These are phyloP conservation scores for Annulohypoxylon bovei DNA, from an alignment of 495 filamentous ascomycete genomes.

Conservation along the genomic window DNA sequence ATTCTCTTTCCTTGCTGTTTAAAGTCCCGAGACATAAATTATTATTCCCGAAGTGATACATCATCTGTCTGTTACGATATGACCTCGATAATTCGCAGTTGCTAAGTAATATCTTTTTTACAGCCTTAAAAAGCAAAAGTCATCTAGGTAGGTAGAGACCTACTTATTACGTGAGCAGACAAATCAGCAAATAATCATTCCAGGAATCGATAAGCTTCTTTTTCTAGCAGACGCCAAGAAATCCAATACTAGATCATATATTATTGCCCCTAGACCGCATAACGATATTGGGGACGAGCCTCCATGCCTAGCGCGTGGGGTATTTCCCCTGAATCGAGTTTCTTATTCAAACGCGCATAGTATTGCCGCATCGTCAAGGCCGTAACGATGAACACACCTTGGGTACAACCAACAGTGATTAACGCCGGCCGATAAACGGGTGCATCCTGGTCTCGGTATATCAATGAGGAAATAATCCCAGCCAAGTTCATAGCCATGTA, in stretches of 20 bases:
- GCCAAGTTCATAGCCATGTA: slow-evolving; percentile 34
- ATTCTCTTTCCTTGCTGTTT: too few relatives aligned
- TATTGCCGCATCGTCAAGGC: slow-evolving; percentile 22
- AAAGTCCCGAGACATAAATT: too few relatives aligned
- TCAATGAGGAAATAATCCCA: slow-evolving; percentile 19
- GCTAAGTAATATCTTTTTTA: too few relatives aligned
- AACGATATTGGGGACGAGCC: slow-evolving; percentile 23
- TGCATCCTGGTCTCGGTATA: slow-evolving; percentile 25
- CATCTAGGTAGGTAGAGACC: too few relatives aligned
- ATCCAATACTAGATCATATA: background rate
- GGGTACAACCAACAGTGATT: slow-evolving; percentile 25
- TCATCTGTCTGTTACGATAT: too few relatives aligned
- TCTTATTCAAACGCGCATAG: slow-evolving; percentile 19
- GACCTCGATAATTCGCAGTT: too few relatives aligned
- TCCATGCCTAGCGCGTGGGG: slow-evolving; percentile 9
- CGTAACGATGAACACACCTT: slow-evolving; percentile 17
- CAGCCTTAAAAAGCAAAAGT: too few relatives aligned
- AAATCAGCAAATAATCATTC: too few relatives aligned
- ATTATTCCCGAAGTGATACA: too few relatives aligned
- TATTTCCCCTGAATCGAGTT: slow-evolving; percentile 21
- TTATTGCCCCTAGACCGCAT: slow-evolving; percentile 19
- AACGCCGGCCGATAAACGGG: slow-evolving; percentile 26
- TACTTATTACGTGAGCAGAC: too few relatives aligned
- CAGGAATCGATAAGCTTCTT: too few relatives aligned
- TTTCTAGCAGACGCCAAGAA: too few relatives aligned